Base-by-base conservation (phyloP, 202 grass and related monocot genomes). In the Setaria italica region DNA sequence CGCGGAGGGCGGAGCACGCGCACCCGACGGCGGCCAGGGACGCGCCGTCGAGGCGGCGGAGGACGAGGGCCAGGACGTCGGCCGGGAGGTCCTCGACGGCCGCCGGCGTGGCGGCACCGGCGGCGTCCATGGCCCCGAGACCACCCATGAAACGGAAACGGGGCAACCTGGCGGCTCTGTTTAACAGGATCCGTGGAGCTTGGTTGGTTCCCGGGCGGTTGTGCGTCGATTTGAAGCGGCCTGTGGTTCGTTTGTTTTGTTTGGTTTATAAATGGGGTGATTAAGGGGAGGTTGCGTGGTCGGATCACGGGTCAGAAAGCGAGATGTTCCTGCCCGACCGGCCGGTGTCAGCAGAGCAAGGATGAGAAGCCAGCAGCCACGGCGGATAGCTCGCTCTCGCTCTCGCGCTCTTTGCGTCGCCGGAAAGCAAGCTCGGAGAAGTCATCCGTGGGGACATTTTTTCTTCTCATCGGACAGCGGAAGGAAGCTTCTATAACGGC, bases 61-160 rank as follows among this genome's bases (percentile, higher is more conserved):
- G 84, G 7, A 82, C 75, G 49, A 89, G 80, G 5, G 71, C 71
- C 5, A 95, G 70, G 20, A 95, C 84, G 91, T 95, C 91, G 7
- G 39, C 37, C 0, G 90, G 95, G 59, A 98, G 84, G 83, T 98
- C 93, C 49, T 95, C 87, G 82, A 98, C 82, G 15, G 20, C 81
- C 65, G 17, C 4, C 15, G 51, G 8, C 32, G 48, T 0, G 47
- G 54, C 0, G n/a, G 33, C 0, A 19, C 37, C 25, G 62, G 30
- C 13, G 58, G 20, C 29, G 3, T 45, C 66, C 39, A 7, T 25
- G 0, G 47, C 72, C 2, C 21, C 69, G 32, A 64, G 57, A 20
- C 19, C 60, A 65, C 9, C 48, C 49, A 78, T 76, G 71, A 25
- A 20, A 4, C 7, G 55, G 7, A 47, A 47, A 11, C 43, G 43